Percentiles rank a stretch among this genome's conserved stretches.
These are phyloP conservation scores for Cyberlindnera japonica DNA, from an alignment of 805 yeast genomes.

Conservation along the genomic window DNA sequence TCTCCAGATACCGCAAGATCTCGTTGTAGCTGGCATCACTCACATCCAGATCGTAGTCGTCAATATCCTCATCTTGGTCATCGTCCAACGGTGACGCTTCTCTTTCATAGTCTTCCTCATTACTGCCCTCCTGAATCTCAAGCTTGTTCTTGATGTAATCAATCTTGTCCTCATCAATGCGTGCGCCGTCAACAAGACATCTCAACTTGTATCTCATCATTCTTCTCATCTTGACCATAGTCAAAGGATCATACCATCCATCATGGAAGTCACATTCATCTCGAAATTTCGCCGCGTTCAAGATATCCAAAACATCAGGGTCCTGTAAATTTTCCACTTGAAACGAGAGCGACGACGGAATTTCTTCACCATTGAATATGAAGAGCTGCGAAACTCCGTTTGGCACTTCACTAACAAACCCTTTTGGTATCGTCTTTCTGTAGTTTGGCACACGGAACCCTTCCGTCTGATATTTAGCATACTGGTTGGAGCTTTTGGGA, in stretches of 20 bases:
- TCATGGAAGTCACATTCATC: constrained; percentile 52
- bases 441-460: constrained; percentile 49
- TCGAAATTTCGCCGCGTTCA: constrained; percentile 38
- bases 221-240: constrained; percentile 60
- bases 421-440: constrained; percentile 29
- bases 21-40: constrained; percentile 25
- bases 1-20: constrained; percentile 20
- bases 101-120: constrained; percentile 26
- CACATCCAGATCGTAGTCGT: constrained; percentile 29
- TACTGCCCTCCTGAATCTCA: constrained; percentile 20
- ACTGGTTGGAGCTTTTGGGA: constrained; percentile 54
- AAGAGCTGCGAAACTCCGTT: constrained; percentile 43
- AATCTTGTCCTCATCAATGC: constrained; percentile 39
- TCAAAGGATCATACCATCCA: constrained; percentile 76
- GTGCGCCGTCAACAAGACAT: constrained; percentile 46
- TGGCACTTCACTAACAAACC: constrained; percentile 31
- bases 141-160: constrained; percentile 34
- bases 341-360: constrained; percentile 68
- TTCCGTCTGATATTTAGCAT: constrained; percentile 76
- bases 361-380: constrained; percentile 64
- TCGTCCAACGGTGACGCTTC: constrained; percentile 28
- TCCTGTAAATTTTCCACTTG: constrained; percentile 80
- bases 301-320: constrained; percentile 47
- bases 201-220: constrained; percentile 70
- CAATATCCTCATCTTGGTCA: constrained; percentile 30